phyloP scores from a whole-genome alignment of 2,329 filamentous ascomycete species.

The Ophiostoma fasciatum region DNA sequence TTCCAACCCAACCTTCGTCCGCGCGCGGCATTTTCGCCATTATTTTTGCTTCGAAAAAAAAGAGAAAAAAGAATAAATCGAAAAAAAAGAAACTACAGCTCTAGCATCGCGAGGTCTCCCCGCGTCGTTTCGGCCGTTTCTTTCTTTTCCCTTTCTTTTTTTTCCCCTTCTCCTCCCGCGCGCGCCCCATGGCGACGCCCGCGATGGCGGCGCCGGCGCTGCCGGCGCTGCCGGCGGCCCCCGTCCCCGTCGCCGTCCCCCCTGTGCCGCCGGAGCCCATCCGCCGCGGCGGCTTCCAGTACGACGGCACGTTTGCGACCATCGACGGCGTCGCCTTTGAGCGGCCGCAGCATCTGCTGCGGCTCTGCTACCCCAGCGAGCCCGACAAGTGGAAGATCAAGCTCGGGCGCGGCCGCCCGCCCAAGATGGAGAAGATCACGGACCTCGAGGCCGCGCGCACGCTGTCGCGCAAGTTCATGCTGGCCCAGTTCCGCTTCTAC shows the following conservation, averaged over 20 bases:
- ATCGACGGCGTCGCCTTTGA: conserved; percentile 13
- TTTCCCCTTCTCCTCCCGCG: background rate
- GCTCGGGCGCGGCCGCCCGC: conserved; percentile 12
- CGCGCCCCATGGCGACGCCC: background rate
- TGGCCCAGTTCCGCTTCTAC: conserved; percentile 14
- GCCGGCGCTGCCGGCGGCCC: background rate
- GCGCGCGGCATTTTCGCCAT: conserved; percentile 1
- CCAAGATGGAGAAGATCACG: conserved; percentile 14
- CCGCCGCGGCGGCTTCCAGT: conserved; percentile 19
- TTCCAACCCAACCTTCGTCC: too few species aligned
- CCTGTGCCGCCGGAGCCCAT: conserved; percentile 13
- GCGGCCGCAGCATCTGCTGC: conserved; percentile 12
- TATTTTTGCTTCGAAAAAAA: conserved; percentile 9
- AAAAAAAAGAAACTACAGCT: conserved; percentile 5
- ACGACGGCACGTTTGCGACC: conserved; percentile 13
- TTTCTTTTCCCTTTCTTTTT: background rate
- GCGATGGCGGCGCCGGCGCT: conserved; percentile 2
- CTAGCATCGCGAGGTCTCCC: too few species aligned
- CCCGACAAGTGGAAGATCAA: conserved; percentile 14
- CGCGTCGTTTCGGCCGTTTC: background rate
- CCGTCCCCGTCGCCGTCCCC: conserved; percentile 2
- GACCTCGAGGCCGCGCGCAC: conserved; percentile 10
- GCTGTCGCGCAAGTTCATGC: conserved; percentile 12
- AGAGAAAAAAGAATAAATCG: conserved; percentile 8
- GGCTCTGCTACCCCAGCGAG: conserved; percentile 12